Evolutionary conservation across 768 basidiomycete species (phyloP).

Genomic region (Mycena rosella): DNA sequence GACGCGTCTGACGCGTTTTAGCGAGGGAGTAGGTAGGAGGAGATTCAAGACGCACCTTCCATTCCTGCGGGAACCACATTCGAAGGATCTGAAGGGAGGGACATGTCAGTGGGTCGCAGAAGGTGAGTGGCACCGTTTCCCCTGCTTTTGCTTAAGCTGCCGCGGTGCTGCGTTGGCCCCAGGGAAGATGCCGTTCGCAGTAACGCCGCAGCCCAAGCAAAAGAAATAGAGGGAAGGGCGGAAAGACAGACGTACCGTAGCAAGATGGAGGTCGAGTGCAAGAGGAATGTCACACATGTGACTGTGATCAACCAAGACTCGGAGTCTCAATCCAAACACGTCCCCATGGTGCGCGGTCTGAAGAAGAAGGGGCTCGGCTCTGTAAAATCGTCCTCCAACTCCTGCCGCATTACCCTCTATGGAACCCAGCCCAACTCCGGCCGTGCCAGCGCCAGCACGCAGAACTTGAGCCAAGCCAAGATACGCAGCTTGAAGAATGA

Average conservation of each 20-base stretch:
- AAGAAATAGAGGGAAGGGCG: neutral
- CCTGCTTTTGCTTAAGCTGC: neutral
- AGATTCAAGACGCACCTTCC: neutral
- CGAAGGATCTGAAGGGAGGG: neutral
- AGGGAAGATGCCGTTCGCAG: slow-evolving; percentile 8
- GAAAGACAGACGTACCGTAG: neutral
- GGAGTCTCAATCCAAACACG: too few relatives aligned
- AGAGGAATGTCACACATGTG: too few relatives aligned
- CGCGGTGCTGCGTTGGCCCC: slow-evolving; percentile 1
- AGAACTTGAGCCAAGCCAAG: neutral
- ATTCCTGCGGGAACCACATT: slow-evolving; percentile 9
- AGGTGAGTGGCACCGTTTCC: neutral
- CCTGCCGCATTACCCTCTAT: neutral
- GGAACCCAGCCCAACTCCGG: too few relatives aligned
- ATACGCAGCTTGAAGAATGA: neutral
- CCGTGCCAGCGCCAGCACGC: neutral
- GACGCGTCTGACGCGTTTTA: too few relatives aligned
- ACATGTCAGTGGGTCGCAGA: neutral
- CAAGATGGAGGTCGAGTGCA: too few relatives aligned
- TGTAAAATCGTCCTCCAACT: neutral
- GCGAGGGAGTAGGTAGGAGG: too few relatives aligned
- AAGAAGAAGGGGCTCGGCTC: neutral
- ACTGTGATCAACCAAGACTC: too few relatives aligned
- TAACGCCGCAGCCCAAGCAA: neutral
- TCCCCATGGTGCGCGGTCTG: neutral